Evolutionary conservation across 495 filamentous ascomycete genomes (phyloP), one percentile per base, ranked within the genome.

Genomic region (Xylaria flabelliformis): DNA sequence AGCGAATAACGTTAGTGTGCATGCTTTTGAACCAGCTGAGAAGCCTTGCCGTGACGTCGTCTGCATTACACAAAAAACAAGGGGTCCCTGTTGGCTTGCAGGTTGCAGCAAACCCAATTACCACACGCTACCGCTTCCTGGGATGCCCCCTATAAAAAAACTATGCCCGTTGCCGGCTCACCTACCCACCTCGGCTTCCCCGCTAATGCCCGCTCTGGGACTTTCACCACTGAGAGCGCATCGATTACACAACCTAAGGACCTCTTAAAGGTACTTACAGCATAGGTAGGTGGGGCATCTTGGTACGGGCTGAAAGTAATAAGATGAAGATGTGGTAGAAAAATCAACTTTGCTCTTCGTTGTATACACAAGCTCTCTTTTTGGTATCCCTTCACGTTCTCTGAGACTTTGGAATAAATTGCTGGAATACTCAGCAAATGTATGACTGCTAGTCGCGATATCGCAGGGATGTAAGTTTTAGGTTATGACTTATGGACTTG

Each of bases 11-110:
- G 58, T 58, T 36, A 69, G 56, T 10, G 42, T 32, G 44, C 56
- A 51, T 70, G 50, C 68, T 24, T 24, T 2, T 15, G 21, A 19
- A n/a, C 56, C 58, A 70, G 68, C 68, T 70, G 68, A 70, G 68
- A 61, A 70, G 68, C 56, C 46, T 63, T 42, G 58, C 36, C 53
- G 61, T 71, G 69, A 71, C 69, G 69, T 71, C 50, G 69, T 46
- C 21, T 63, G 46, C 68, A 50, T 50, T 8, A 10, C 36, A 5
- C 10, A 42, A n/a, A 53, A 53, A 64, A 12, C 36, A 29, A 53
- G 67, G 66, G 67, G 53, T 17, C 56, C 55, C 55, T 59, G 42
- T 12, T 65, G 29, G 3, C 63, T 51, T 21, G 64, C 64, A 51
- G 64, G 24, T 36, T 42, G 39, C 64, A 51, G 64, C 39, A 21